A percentile compares a stretch with the other conserved stretches of the same genome.
Conservation (phyloP, 805 yeast genomes). For the Scheffersomyces ergatensis region DNA sequence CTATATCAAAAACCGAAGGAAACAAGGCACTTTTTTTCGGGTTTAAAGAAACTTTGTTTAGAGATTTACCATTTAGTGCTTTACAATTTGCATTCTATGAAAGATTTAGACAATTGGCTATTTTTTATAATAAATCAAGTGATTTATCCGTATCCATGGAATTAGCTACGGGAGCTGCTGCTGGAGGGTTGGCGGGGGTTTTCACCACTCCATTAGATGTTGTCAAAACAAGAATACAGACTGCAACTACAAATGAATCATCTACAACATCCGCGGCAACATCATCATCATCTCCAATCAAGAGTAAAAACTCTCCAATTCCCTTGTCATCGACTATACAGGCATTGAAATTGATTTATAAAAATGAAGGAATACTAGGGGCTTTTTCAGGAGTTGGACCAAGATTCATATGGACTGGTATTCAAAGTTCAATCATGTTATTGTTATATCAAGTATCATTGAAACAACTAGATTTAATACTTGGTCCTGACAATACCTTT, state of each 20-base stretch:
- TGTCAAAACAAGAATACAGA: slow-evolving; percentile 88
- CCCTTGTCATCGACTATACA: slow-evolving; percentile 24
- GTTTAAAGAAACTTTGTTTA: slow-evolving; percentile 85
- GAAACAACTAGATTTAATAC: slow-evolving; percentile 42
- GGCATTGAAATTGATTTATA: slow-evolving; percentile 47
- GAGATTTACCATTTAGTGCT: slow-evolving; percentile 96
- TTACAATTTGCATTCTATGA: slow-evolving; percentile 96
- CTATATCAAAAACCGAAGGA: slow-evolving; percentile 73
- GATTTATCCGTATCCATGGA: slow-evolving; percentile 62
- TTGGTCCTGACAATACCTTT: not conserved
- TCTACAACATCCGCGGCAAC: slow-evolving; percentile 8
- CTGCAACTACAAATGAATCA: slow-evolving; percentile 77
- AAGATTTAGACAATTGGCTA: slow-evolving; percentile 65
- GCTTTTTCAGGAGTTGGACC: slow-evolving; percentile 96
- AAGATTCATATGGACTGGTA: slow-evolving; percentile 91
- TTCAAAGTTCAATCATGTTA: slow-evolving; percentile 93
- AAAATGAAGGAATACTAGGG: slow-evolving; percentile 73
- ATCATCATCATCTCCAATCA: not conserved
- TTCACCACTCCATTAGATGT: slow-evolving; percentile 92
- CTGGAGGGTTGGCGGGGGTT: slow-evolving; percentile 90
- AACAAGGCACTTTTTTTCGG: slow-evolving; percentile 77
- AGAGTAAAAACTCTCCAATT: slow-evolving; percentile 4
- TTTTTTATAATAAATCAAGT: slow-evolving; percentile 26
- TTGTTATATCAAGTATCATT: slow-evolving; percentile 79
- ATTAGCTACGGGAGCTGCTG: slow-evolving; percentile 86